phyloP scores from a whole-genome alignment of 2,329 filamentous ascomycete species.

The Zymoseptoria brevis region DNA sequence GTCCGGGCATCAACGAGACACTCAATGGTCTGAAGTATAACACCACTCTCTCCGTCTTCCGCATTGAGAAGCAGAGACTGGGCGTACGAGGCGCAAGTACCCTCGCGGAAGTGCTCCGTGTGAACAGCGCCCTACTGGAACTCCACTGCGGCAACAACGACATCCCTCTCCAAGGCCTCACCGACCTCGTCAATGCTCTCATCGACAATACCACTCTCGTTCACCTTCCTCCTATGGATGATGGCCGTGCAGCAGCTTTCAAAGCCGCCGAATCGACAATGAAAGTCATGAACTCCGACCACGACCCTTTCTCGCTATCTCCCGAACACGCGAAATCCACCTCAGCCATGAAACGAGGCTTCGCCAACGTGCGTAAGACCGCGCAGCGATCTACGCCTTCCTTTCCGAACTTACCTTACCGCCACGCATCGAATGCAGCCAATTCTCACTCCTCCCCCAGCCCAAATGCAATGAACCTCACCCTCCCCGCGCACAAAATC shows the following conservation, averaged over 20 bases:
- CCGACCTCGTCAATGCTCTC: slow-evolving; percentile 60
- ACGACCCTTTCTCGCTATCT: slow-evolving; percentile 14
- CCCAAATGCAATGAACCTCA: slow-evolving; percentile 19
- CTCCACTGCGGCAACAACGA: slow-evolving; percentile 66
- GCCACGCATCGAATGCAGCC: slow-evolving; percentile 8
- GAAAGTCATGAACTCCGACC: slow-evolving; percentile 25
- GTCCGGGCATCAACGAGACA: slow-evolving; percentile 59
- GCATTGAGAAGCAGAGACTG: slow-evolving; percentile 61
- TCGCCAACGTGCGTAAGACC: slow-evolving; percentile 26
- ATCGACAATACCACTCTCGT: slow-evolving; percentile 56
- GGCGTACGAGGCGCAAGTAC: slow-evolving; percentile 63
- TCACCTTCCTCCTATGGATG: slow-evolving; percentile 55
- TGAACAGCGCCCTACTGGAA: slow-evolving; percentile 55
- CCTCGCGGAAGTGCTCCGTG: slow-evolving; percentile 58
- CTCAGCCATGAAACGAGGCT: slow-evolving; percentile 24
- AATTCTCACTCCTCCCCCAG: background rate
- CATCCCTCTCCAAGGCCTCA: slow-evolving; percentile 62
- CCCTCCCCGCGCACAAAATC: slow-evolving; percentile 15
- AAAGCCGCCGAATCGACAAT: slow-evolving; percentile 35
- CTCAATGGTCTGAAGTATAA: slow-evolving; percentile 58
- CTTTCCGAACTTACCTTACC: slow-evolving; percentile 21
- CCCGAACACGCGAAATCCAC: slow-evolving; percentile 13
- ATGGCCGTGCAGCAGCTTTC: slow-evolving; percentile 54
- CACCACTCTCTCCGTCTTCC: slow-evolving; percentile 51
- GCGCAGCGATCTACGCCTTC: slow-evolving; percentile 27